phyloP scores from a whole-genome alignment of 495 filamentous ascomycete genomes.

The Aspergillus coremiiformis region DNA sequence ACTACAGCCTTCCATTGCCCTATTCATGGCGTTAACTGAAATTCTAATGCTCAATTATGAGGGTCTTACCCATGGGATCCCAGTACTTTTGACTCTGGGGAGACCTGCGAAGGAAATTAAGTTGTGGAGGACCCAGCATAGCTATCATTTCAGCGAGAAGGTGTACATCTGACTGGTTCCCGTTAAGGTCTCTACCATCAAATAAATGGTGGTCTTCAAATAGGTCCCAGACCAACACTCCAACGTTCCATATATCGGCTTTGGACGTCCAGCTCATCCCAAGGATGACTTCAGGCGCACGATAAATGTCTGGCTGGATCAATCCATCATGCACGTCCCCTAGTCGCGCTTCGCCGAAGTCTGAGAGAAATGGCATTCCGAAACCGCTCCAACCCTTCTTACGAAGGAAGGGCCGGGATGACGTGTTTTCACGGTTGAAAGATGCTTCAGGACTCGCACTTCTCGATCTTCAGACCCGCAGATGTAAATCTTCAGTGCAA shows the following conservation, averaged over 20 bases:
- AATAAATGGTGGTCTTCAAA: background rate
- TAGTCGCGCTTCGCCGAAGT: constrained; percentile 22
- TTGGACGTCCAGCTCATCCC: constrained; percentile 28
- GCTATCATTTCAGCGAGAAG: constrained; percentile 27
- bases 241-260: constrained; percentile 37
- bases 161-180: background rate
- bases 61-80: constrained; percentile 13
- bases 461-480: constrained; percentile 19
- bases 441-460: constrained; percentile 26
- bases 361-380: constrained; percentile 17
- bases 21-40: constrained; percentile 8
- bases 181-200: background rate
- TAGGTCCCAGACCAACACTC: constrained; percentile 27
- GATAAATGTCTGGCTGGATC: constrained; percentile 28
- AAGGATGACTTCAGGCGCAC: constrained; percentile 34
- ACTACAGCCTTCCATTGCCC: constrained; percentile 15
- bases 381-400: constrained; percentile 8
- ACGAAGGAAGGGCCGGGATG: constrained; percentile 18
- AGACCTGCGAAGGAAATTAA: constrained; percentile 14
- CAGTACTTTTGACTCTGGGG: constrained; percentile 10
- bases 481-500: constrained; percentile 31
- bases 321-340: constrained; percentile 20
- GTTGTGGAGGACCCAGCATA: constrained; percentile 24
- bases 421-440: constrained; percentile 14
- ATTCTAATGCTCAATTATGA: background rate